These are phyloP conservation scores for Fistulifera solaris DNA, from an alignment of 108 stramenopile genomes.

Conservation along the genomic window DNA sequence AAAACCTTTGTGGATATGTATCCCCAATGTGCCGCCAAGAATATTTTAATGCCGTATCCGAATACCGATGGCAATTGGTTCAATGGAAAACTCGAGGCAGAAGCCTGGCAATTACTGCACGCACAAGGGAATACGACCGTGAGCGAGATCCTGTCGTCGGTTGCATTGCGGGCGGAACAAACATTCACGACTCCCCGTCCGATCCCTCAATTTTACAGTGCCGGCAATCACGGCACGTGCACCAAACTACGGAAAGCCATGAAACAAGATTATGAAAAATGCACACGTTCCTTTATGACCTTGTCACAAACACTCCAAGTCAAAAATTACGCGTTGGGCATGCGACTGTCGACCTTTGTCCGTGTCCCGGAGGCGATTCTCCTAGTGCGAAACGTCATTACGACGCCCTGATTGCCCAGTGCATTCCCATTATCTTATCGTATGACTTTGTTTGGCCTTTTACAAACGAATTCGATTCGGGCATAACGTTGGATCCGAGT, in stretches of 20 bases:
- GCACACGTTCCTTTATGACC: not conserved
- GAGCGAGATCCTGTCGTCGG: too few relatives aligned
- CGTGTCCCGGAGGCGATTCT: conserved; percentile 44
- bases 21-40: conserved; percentile 27
- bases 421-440: conserved; percentile 42
- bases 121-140: too few relatives aligned
- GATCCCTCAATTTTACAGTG: conserved; percentile 17
- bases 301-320: conserved; percentile 1
- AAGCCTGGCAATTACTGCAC: not conserved
- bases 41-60: conserved; percentile 32
- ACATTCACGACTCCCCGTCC: conserved; percentile 6
- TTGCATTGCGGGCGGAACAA: not conserved
- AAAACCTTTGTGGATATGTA: conserved; percentile 26
- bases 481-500: conserved; percentile 1
- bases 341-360: conserved; percentile 34
- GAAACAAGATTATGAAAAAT: conserved; percentile 8
- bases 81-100: conserved; percentile 24
- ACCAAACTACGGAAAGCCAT: conserved; percentile 11
- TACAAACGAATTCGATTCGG: conserved; percentile 6
- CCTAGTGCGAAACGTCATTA: conserved; percentile 52
- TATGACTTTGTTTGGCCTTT: conserved; percentile 40
- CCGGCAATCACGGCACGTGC: conserved; percentile 27
- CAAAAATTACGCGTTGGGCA: conserved; percentile 13
- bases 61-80: conserved; percentile 35
- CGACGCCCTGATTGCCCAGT: conserved; percentile 41